Percentiles rank a stretch among this genome's conserved stretches.
phyloP scores from a whole-genome alignment of 805 yeast genomes.

The Saccharomyces eubayanus region DNA sequence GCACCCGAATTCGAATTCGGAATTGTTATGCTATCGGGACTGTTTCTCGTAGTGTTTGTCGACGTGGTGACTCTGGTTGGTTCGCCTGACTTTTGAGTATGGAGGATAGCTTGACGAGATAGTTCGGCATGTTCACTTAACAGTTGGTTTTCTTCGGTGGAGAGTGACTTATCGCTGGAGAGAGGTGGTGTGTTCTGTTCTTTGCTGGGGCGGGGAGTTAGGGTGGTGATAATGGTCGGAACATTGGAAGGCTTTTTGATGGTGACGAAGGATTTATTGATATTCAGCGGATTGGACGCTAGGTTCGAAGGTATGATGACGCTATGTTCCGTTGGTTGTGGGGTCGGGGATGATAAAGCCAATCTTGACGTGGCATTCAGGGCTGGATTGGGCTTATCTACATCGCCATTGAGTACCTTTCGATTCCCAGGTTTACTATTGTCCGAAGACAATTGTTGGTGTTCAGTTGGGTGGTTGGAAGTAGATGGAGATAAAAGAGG shows the following conservation, averaged over 20 bases:
- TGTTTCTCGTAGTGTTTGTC: background rate
- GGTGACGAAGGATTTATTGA: conserved; percentile 56
- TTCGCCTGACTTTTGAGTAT: conserved; percentile 9
- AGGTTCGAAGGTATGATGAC: conserved; percentile 38
- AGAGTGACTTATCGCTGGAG: background rate
- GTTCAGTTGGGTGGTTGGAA: background rate
- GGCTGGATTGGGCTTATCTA: background rate
- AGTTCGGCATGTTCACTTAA: conserved; percentile 7
- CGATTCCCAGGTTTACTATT: background rate
- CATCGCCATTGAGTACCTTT: background rate
- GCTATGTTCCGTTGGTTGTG: background rate
- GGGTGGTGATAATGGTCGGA: background rate
- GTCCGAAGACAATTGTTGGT: background rate
- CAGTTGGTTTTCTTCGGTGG: background rate
- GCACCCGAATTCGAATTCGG: conserved; percentile 1
- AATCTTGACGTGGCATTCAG: background rate
- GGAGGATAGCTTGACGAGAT: conserved; percentile 6
- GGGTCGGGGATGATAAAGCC: background rate
- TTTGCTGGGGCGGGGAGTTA: background rate
- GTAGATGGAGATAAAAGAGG: background rate
- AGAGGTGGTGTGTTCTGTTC: background rate
- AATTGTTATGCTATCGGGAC: background rate
- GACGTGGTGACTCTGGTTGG: conserved; percentile 10
- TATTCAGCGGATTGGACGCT: conserved; percentile 62
- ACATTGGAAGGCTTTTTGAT: conserved; percentile 44